Percentiles rank a stretch among this genome's conserved stretches.
These are phyloP conservation scores for Sphagnurus paluster DNA, from an alignment of 1,284 basidiomycete genomes.

Conservation along the genomic window DNA sequence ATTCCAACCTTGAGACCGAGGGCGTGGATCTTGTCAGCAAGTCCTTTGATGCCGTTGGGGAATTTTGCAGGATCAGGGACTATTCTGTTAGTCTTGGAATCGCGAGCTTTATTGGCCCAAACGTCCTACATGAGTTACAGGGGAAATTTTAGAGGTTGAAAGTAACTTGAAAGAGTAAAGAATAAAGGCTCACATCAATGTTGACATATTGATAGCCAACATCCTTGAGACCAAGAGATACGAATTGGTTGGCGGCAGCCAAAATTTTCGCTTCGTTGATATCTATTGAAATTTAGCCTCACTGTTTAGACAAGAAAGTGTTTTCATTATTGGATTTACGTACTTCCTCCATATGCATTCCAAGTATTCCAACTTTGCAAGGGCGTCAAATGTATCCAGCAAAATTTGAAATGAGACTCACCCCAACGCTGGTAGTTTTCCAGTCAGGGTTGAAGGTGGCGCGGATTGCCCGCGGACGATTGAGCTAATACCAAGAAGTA, in stretches of 20 bases:
- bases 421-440: slow-evolving; percentile 36
- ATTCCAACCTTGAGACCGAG: slow-evolving; percentile 56
- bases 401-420: slow-evolving; percentile 8
- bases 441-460: slow-evolving; percentile 29
- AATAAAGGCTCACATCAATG: slow-evolving; percentile 45
- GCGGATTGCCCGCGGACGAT: slow-evolving; percentile 23
- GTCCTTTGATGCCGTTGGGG: slow-evolving; percentile 48
- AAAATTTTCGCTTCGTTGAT: slow-evolving; percentile 48
- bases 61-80: slow-evolving; percentile 53
- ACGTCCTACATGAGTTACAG: slow-evolving; percentile 42
- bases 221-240: slow-evolving; percentile 47
- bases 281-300: slow-evolving; percentile 24
- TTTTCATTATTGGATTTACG: slow-evolving; percentile 13
- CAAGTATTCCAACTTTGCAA: slow-evolving; percentile 51
- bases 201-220: slow-evolving; percentile 57
- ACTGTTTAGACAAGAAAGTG: neutral
- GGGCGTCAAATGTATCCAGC: neutral
- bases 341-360: slow-evolving; percentile 53
- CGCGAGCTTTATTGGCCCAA: slow-evolving; percentile 45
- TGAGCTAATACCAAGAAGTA: slow-evolving; percentile 8
- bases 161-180: neutral
- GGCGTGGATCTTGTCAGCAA: slow-evolving; percentile 47
- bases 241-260: slow-evolving; percentile 46
- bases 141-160: too few species aligned
- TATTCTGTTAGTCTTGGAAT: slow-evolving; percentile 42